Evolutionary conservation across 164 flowering plant species (phyloP).

Genomic region (Warburgia ugandensis): DNA sequence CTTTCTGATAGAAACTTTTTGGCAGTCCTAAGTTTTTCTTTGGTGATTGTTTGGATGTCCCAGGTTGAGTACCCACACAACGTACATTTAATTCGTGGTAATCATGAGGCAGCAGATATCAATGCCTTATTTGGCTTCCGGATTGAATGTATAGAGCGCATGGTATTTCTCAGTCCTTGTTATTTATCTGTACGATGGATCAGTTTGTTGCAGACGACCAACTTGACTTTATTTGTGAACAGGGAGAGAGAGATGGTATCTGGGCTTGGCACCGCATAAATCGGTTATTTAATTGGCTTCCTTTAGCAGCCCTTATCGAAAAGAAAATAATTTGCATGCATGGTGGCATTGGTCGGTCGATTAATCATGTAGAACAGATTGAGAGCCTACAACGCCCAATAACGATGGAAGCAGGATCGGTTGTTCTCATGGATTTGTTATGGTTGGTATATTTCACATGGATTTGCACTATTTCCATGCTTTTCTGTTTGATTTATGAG

Average conservation of each 20-base stretch:
- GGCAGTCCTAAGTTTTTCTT: background rate
- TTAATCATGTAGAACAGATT: conserved; percentile 94
- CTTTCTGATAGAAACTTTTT: background rate
- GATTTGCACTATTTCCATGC: conserved; percentile 5
- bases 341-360: conserved; percentile 99
- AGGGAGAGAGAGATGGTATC: conserved; percentile 99
- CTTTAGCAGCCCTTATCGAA: conserved; percentile 94
- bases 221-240: conserved; percentile 16
- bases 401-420: conserved; percentile 98
- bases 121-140: conserved; percentile 99
- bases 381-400: conserved; percentile 95
- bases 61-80: conserved; percentile 87
- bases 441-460: conserved; percentile 79
- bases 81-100: conserved; percentile 98
- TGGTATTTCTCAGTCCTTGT: conserved; percentile 46
- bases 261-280: conserved; percentile 99
- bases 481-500: background rate
- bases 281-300: conserved; percentile 95
- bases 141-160: conserved; percentile 98
- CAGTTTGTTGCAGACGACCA: conserved; percentile 6
- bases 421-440: conserved; percentile 95
- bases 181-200: background rate
- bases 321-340: conserved; percentile 99
- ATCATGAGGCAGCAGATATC: conserved; percentile 99
- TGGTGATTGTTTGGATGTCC: conserved; percentile 1